Base-by-base conservation (phyloP, 192 early-diverging fungal genomes). In the Oehlia diaphana region DNA sequence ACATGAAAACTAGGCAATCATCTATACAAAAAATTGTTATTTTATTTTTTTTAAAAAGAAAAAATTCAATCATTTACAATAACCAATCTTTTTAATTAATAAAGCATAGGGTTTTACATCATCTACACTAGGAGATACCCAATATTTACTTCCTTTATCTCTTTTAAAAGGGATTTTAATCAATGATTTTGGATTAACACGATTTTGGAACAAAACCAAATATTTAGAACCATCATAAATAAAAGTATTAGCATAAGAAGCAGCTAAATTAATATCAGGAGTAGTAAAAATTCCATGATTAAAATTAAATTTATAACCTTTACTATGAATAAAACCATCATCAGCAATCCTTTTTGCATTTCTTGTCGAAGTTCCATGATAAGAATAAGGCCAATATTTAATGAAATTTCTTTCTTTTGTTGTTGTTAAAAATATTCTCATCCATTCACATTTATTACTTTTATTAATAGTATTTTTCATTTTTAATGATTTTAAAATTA, bases 261-360 rank as follows among this genome's bases (percentile, higher is more conserved):
- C 2, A 6, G 69, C 69, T 16, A 71, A 21, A 10, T 71, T 26
- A 23, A 47, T 37, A 33, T 71, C 16, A 71, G 39, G 69, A 4
- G 37, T 71, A 19, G 69, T 71, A 23, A 28, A 44, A 44, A 71
- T 71, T 71, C 37, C 69, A 71, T 71, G 69, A 44, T 39, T 10
- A 71, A 71, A 71, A 44, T 71, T 71, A 47, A 37, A 37, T 71
- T 47, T 23, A 44, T 44, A 9, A 33, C 13, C 14, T 33, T 71
- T 37, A 47, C 39, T 44, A 10, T 37, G 26, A 33, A 44, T n/a
- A 3, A 33, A 26, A n/a, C 37, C 69, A 71, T 44, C 69, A 37
- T 71, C 69, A 2, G 69, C 33, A 7, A 71, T 44, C n/a, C 23
- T 37, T 37, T 3, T 71, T 33, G n/a, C 4, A 19, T 44, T 9